Evolutionary conservation across 2,329 filamentous ascomycete species (phyloP).

Genomic region (Xylariales sp.): DNA sequence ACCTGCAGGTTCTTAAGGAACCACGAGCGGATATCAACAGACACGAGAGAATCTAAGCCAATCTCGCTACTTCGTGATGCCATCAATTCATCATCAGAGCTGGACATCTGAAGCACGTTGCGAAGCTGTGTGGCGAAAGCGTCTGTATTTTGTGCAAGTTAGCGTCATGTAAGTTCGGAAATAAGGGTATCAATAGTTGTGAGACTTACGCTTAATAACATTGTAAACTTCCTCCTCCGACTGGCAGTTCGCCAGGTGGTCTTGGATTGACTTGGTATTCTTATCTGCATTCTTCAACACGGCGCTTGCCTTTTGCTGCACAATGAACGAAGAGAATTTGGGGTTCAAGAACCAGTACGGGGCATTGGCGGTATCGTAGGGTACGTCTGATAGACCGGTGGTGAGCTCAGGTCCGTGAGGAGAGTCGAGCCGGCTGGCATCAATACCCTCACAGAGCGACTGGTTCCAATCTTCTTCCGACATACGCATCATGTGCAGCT

Average conservation of each 20-base stretch:
- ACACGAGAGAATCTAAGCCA: conserved; percentile 7
- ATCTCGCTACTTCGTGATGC: conserved; percentile 7
- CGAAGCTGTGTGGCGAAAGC: conserved; percentile 10
- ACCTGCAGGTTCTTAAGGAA: conserved; percentile 7
- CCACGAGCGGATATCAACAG: conserved; percentile 8
- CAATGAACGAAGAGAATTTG: conserved; percentile 12
- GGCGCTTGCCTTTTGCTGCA: conserved; percentile 3
- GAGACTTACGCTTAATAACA: conserved; percentile 1
- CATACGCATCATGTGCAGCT: not conserved
- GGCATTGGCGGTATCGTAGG: conserved; percentile 5
- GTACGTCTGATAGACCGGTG: conserved; percentile 5
- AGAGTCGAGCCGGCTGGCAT: conserved; percentile 10
- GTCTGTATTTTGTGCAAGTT: conserved; percentile 1
- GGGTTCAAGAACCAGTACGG: conserved; percentile 13
- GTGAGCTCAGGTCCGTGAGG: conserved; percentile 14
- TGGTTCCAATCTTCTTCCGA: conserved; percentile 3
- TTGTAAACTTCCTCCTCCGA: not conserved
- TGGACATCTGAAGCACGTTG: conserved; percentile 8
- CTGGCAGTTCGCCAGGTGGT: not conserved
- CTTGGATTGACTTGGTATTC: conserved; percentile 2
- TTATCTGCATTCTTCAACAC: not conserved
- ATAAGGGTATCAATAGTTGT: not conserved
- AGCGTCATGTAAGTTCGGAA: not conserved
- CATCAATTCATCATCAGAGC: conserved; percentile 11
- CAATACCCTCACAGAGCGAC: conserved; percentile 2